Evolutionary conservation across 495 filamentous ascomycete genomes (phyloP).

Genomic region (Cercophora sp.): DNA sequence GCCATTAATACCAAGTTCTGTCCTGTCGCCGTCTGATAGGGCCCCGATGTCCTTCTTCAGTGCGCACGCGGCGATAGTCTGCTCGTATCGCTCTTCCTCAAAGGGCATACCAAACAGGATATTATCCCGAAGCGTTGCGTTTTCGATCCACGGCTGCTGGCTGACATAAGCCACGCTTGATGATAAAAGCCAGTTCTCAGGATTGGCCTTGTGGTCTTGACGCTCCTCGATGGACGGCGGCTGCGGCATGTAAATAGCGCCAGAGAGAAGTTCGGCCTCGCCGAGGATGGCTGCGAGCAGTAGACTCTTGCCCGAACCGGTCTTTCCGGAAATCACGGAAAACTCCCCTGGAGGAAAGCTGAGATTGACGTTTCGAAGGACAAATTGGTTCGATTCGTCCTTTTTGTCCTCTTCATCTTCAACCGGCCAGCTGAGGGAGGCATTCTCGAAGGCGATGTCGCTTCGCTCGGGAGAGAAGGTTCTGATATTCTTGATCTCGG

Average conservation of each 20-base stretch:
- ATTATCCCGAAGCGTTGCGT: slow-evolving; percentile 43
- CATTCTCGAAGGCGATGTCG: neutral
- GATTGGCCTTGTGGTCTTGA: slow-evolving; percentile 9
- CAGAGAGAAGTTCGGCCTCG: slow-evolving; percentile 15
- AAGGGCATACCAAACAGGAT: slow-evolving; percentile 39
- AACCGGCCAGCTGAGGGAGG: slow-evolving; percentile 4
- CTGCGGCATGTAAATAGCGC: slow-evolving; percentile 5
- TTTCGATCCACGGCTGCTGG: slow-evolving; percentile 41
- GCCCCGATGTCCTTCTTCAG: slow-evolving; percentile 72
- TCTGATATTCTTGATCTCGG: slow-evolving; percentile 65
- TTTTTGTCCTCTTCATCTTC: neutral
- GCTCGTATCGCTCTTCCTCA: slow-evolving; percentile 66
- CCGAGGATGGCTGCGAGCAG: slow-evolving; percentile 18
- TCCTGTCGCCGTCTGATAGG: slow-evolving; percentile 77
- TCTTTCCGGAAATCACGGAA: slow-evolving; percentile 8
- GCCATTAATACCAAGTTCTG: slow-evolving; percentile 79
- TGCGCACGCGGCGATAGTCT: slow-evolving; percentile 74
- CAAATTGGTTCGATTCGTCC: neutral
- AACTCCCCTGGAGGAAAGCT: slow-evolving; percentile 5
- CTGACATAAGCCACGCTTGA: slow-evolving; percentile 11
- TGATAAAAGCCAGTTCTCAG: slow-evolving; percentile 1
- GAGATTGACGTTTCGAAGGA: slow-evolving; percentile 4
- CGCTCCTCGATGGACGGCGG: slow-evolving; percentile 1
- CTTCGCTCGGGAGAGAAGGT: slow-evolving; percentile 28
- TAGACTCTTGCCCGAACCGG: slow-evolving; percentile 18